Evolutionary conservation across 768 basidiomycete genomes (phyloP).

Genomic region (Russula emetica): DNA sequence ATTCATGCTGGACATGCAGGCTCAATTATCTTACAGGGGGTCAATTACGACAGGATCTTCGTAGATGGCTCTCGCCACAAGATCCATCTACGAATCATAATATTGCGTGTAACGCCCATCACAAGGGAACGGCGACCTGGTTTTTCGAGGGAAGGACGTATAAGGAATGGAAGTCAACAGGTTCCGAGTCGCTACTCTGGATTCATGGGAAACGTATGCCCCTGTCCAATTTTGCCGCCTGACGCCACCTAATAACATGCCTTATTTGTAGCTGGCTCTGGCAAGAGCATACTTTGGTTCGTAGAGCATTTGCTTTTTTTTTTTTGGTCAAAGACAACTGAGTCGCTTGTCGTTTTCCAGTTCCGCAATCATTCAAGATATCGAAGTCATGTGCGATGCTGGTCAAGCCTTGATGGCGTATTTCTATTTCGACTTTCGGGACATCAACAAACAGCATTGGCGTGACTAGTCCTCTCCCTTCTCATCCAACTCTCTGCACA

Average conservation of each 20-base stretch:
- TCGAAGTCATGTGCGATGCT: no score
- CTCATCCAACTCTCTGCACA: no score
- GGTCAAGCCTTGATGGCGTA: no score
- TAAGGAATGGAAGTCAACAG: background rate
- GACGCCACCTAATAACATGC: background rate
- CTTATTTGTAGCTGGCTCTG: constrained; percentile 2
- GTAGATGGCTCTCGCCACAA: constrained; percentile 7
- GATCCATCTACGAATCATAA: constrained; percentile 7
- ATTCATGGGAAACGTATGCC: constrained; percentile 7
- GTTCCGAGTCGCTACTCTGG: constrained; percentile 1
- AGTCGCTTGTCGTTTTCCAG: no score
- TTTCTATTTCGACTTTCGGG: no score
- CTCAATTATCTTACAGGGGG: background rate
- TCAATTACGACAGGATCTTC: background rate
- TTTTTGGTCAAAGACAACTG: no score
- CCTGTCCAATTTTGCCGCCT: background rate
- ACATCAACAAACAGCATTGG: no score
- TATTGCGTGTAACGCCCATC: background rate
- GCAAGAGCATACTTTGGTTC: constrained; percentile 15
- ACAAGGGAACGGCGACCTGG: background rate
- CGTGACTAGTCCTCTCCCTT: no score
- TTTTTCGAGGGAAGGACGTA: background rate
- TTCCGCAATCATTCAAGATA: no score
- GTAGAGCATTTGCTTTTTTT: background rate
- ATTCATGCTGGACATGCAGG: background rate